Base-by-base conservation (phyloP, 2,329 filamentous ascomycete genomes). In the Daldinia sp. region DNA sequence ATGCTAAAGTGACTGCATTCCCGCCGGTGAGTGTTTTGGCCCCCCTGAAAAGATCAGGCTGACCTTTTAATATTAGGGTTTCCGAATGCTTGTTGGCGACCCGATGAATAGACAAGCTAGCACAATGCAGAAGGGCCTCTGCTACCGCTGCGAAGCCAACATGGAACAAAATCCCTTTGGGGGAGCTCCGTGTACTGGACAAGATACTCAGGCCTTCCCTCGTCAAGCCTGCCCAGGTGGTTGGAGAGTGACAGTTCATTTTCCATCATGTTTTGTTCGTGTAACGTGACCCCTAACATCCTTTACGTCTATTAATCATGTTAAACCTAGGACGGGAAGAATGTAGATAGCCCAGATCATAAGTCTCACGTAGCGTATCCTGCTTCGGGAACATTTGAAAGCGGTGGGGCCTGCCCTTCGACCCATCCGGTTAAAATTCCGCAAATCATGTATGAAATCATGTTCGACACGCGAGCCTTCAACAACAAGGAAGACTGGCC, bases 391-490 rank as follows among this genome's bases (percentile, higher is more conserved):
- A 71, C 70, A 27, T 75, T 74, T 64, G 72, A 74, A 62, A 61
- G 63, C 2, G 72, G 69, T 15, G 68, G 70, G 10, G 61, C 72
- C 1, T 75, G 73, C 61, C 73, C 73, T 3, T 57, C 70, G 17
- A 70, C 72, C 1, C 73, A 75, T 68, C 73, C 73, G 0, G 71
- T 74, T 53, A 67, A 67, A 60, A 66, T 78, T 35, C 77, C 78
- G 30, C 77, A 79, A 69, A 61, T 79, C 57, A 79, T 79, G 77
- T 79, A 77, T 62, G 77, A 80, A 67, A 72, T 78, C 47, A 79
- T 80, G 70, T 79, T 77, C 63, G 77, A 80, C 65, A 79, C 73
- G 1, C 68, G 69, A 50, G 63, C 65, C 48, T 75, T 73, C 63
- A 75, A 75, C 70, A 70, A 74, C 68, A 60, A 75, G 73, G 68